Evolutionary conservation across 2,329 filamentous ascomycete genomes (phyloP), one percentile per base, ranked within the genome.

Genomic region (Cladosporium halotolerans): DNA sequence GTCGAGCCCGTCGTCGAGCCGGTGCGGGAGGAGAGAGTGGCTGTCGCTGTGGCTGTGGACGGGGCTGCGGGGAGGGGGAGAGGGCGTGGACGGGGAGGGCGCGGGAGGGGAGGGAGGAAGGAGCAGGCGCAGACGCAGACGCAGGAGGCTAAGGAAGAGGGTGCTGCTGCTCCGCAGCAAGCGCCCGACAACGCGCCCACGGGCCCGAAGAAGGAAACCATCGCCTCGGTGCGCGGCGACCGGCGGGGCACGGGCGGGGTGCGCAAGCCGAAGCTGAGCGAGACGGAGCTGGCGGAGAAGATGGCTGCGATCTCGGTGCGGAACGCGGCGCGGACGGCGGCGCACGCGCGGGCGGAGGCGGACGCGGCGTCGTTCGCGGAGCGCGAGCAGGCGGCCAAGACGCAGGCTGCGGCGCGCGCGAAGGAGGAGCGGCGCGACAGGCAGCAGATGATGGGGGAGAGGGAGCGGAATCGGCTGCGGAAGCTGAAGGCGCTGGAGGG

Each of bases 341-440:
- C 81, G 0, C 82, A 86, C 63, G 79, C 79, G 1, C 76, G 82
- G 23, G 82, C 82, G n/a, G 80, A 86, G 70, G 82, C 81, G n/a
- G 84, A 87, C 59, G 77, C 79, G 51, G 82, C 81, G 3, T 79
- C 77, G 0, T 86, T 84, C 64, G 76, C 82, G 40, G 76, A 82
- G 54, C 76, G 82, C n/a, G 83, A 86, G 63, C 78, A 79, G 33
- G 70, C 80, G 9, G 78, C 80, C 0, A 76, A 76, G 18, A 73
- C 77, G 59, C 76, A 80, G 44, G 66, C 69, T 13, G 64, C 67
- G 9, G 68, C 72, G 58, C 64, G 66, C 53, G 71, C 78, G 53
- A 75, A 76, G 48, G 72, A 70, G 28, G 77, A 83, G 60, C 66
- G 73, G 28, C 66, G 70, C 53, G 77, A 81, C 55, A 68, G 80